These are phyloP conservation scores for Cordyceps farinosa DNA, from an alignment of 2,329 filamentous ascomycete genomes.

Conservation along the genomic window DNA sequence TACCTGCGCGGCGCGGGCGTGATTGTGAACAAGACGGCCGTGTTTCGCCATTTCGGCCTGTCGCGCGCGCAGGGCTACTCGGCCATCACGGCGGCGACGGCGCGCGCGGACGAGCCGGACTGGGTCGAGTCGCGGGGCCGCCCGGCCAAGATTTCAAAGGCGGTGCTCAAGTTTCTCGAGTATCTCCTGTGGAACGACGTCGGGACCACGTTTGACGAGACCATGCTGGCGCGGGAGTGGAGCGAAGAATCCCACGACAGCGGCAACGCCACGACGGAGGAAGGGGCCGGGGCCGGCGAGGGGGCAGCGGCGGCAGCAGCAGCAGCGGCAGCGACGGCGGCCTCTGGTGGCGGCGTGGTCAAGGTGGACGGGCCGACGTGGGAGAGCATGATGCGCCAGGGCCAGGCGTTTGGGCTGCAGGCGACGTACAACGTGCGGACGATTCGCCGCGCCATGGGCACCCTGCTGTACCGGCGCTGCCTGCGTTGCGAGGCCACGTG, in stretches of 20 bases:
- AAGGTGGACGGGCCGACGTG: not conserved
- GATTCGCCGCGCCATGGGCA: constrained; percentile 37
- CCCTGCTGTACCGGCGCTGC: constrained; percentile 34
- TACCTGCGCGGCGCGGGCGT: constrained; percentile 38
- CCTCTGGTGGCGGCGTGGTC: not conserved
- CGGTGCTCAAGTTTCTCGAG: constrained; percentile 37
- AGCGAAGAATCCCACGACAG: not conserved
- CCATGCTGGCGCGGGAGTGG: not conserved
- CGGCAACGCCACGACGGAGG: not conserved
- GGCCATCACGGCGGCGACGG: constrained; percentile 28
- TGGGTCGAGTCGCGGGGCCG: constrained; percentile 38
- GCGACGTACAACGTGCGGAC: constrained; percentile 34
- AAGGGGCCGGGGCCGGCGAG: not conserved
- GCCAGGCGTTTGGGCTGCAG: constrained; percentile 32
- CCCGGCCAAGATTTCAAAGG: constrained; percentile 33
- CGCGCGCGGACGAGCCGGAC: constrained; percentile 34
- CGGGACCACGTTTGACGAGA: constrained; percentile 20
- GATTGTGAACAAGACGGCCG: constrained; percentile 38
- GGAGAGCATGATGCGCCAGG: constrained; percentile 17
- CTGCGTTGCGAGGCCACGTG: constrained; percentile 29
- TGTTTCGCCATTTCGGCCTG: constrained; percentile 38
- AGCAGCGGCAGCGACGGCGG: not conserved
- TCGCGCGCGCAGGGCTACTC: constrained; percentile 38
- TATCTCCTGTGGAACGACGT: constrained; percentile 35
- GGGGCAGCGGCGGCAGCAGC: not conserved